Conservation (phyloP, 495 filamentous ascomycete species). For the Mycothermus thermophilus region DNA sequence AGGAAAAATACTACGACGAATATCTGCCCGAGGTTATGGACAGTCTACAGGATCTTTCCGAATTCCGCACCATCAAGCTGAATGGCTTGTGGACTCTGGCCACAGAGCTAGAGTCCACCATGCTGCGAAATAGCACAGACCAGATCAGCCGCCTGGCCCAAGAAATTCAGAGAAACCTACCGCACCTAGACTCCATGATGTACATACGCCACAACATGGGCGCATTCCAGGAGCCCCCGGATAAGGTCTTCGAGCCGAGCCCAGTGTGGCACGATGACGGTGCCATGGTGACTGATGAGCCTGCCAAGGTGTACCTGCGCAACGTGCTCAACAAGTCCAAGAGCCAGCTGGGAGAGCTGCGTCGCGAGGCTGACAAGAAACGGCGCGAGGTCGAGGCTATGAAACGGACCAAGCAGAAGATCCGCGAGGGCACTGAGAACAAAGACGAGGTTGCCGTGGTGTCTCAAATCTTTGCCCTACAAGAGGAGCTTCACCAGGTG, state of each 20-base stretch:
- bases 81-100: conserved; percentile 78
- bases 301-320: conserved; percentile 75
- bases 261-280: conserved; percentile 95
- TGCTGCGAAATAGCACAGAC: conserved; percentile 56
- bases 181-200: conserved; percentile 89
- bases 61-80: conserved; percentile 67
- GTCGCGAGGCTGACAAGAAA: conserved; percentile 72
- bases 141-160: conserved; percentile 53
- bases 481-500: conserved; percentile 75
- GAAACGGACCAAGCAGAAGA: conserved; percentile 53
- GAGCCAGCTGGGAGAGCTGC: conserved; percentile 58
- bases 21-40: conserved; percentile 90
- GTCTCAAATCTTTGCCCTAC: conserved; percentile 56
- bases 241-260: conserved; percentile 84
- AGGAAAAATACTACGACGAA: conserved; percentile 92
- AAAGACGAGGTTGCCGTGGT: conserved; percentile 72
- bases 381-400: conserved; percentile 64
- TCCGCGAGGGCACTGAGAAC: conserved; percentile 72
- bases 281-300: conserved; percentile 64
- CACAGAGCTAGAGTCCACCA: conserved; percentile 58
- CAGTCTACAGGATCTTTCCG: conserved; percentile 78
- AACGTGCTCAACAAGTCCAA: conserved; percentile 90
- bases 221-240: conserved; percentile 63
- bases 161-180: conserved; percentile 81
- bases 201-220: conserved; percentile 83